These are phyloP conservation scores for Mortierella claussenii DNA, from an alignment of 192 early-diverging fungal genomes.

Conservation along the genomic window DNA sequence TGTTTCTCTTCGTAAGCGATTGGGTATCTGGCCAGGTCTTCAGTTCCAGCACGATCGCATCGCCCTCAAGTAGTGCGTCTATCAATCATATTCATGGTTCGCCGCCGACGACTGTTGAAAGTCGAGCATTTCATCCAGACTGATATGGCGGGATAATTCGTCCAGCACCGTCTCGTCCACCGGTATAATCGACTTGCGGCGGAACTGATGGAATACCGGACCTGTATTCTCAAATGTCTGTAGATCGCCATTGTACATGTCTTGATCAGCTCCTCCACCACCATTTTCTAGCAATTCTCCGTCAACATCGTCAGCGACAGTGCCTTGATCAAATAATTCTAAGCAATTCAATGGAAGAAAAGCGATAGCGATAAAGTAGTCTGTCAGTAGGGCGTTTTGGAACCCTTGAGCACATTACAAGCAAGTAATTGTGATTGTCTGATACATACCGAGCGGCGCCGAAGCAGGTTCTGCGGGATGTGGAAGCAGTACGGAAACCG, in stretches of 20 bases:
- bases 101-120: conserved; percentile 28
- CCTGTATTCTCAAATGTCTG: conserved; percentile 59
- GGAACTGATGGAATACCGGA: conserved; percentile 61
- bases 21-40: background rate
- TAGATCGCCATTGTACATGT: conserved; percentile 46
- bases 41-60: background rate
- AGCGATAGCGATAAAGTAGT: too few relatives aligned
- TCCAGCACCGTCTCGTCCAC: conserved; percentile 70
- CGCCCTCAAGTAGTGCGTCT: background rate
- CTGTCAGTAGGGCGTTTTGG: too few relatives aligned
- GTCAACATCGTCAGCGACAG: conserved; percentile 20
- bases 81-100: conserved; percentile 20
- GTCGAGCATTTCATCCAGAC: conserved; percentile 65
- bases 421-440: too few relatives aligned
- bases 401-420: too few relatives aligned
- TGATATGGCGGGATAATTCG: conserved; percentile 65
- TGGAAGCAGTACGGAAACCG: conserved; percentile 25
- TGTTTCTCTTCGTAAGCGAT: background rate
- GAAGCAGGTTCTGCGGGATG: conserved; percentile 25
- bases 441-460: conserved; percentile 43
- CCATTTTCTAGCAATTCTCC: conserved; percentile 28
- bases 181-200: conserved; percentile 73
- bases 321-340: conserved; percentile 42
- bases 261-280: conserved; percentile 18
- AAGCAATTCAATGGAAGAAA: too few relatives aligned